Evolutionary conservation across 2,329 filamentous ascomycete species (phyloP), one percentile per base, ranked within the genome.

Genomic region (Penicillium verrucosum): DNA sequence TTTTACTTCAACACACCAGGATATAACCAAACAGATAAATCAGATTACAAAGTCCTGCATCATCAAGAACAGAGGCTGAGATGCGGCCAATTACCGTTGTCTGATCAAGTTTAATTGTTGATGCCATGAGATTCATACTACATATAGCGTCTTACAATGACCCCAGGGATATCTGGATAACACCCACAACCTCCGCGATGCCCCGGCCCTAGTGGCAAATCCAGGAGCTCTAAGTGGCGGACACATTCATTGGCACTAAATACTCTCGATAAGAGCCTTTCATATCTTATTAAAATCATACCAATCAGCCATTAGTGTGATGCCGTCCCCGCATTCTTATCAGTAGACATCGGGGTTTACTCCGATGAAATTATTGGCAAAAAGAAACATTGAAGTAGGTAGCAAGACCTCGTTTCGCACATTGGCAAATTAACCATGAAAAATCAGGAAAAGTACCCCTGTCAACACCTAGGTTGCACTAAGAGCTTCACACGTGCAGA

Each of bases 401-500:
- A 1, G 42, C 11, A 1, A 14, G 6, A 4, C 1, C 27, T 44
- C 10, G 10, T 44, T 44, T 30, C 27, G 16, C 42, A 44, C 25
- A 29, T 18, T 2, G 7, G 14, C 5, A 18, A 12, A 25, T 8
- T 4, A 14, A 11, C 7, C 30, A 44, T 34, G 21, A 36, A 23
- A 37, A 58, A 6, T 1, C 61, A 60, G 56, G 61, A 62, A 38
- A 57, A 23, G 8, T 59, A 63, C 42, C 48, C 53, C 7, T 63
- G 61, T 27, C 52, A 60, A 5, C 54, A 63, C 48, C 50, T 57
- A 2, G 40, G 51, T 2, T 63, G 61, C n/a, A 57, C 21, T 32
- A 63, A 63, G 38, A 74, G 75, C 16, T 85, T 85, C 66, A 82
- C 81, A 25, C 76, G 83, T 8, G 77, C 81, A 11, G 83, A 85